These are phyloP conservation scores for Mycena galericulata DNA, from an alignment of 768 basidiomycete species.

Conservation along the genomic window DNA sequence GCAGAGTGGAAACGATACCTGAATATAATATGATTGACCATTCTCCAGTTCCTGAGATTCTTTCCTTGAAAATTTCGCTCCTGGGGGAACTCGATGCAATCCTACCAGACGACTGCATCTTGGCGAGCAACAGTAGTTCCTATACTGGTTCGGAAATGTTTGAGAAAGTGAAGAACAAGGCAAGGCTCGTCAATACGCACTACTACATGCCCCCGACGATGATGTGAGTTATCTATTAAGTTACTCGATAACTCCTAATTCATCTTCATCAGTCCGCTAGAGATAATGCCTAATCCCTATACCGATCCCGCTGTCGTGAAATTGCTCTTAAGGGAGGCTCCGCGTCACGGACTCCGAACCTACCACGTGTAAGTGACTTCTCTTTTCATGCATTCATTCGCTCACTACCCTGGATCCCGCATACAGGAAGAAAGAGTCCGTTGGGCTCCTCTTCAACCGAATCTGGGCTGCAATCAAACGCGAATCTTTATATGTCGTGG, in stretches of 20 bases:
- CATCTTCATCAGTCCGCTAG: constrained; percentile 14
- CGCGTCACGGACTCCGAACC: constrained; percentile 25
- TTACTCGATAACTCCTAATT: background rate
- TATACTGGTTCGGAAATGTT: constrained; percentile 34
- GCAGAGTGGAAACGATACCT: background rate
- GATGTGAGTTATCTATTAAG: constrained; percentile 1
- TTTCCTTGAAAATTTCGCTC: constrained; percentile 25
- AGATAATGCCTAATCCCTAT: constrained; percentile 30
- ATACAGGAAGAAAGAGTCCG: constrained; percentile 28
- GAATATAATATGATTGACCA: background rate
- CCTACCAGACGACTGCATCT: constrained; percentile 28
- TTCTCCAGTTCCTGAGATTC: constrained; percentile 25
- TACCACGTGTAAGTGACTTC: constrained; percentile 25
- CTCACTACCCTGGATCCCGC: too few relatives aligned
- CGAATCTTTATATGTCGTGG: constrained; percentile 27
- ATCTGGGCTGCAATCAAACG: constrained; percentile 33
- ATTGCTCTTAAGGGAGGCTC: constrained; percentile 19
- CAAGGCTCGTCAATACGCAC: constrained; percentile 28
- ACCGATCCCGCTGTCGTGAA: constrained; percentile 24
- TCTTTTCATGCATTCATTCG: background rate
- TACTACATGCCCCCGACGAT: constrained; percentile 25
- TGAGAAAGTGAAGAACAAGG: constrained; percentile 23
- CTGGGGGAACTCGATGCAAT: constrained; percentile 30
- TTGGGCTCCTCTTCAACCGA: constrained; percentile 32
- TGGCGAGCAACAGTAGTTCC: constrained; percentile 34